These are phyloP conservation scores for Hyaloscypha hepaticicola DNA, from an alignment of 495 filamentous ascomycete species.

Conservation along the genomic window DNA sequence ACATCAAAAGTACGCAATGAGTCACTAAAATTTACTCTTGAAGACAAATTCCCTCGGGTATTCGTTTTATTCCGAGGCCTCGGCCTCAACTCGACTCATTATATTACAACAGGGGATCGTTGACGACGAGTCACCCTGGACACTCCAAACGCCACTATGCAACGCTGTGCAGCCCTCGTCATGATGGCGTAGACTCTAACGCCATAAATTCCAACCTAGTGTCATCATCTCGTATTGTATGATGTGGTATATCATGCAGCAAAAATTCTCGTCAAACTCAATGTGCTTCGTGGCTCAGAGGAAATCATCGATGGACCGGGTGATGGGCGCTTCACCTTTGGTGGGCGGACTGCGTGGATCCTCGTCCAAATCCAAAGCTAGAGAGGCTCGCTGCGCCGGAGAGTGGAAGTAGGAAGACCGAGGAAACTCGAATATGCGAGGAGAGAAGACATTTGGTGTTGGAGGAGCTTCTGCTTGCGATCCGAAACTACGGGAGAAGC, in stretches of 20 bases:
- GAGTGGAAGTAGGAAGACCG: slow-evolving; percentile 49
- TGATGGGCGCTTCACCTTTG: slow-evolving; percentile 64
- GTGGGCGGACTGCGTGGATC: slow-evolving; percentile 67
- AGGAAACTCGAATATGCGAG: slow-evolving; percentile 48
- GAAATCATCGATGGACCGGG: slow-evolving; percentile 61
- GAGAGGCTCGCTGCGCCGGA: slow-evolving; percentile 30
- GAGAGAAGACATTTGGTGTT: slow-evolving; percentile 42
- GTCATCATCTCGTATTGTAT: neutral
- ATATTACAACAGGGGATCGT: slow-evolving; percentile 20
- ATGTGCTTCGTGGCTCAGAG: slow-evolving; percentile 21
- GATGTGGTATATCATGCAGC: slow-evolving; percentile 7
- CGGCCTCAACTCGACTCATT: slow-evolving; percentile 18
- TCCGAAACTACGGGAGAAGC: slow-evolving; percentile 22
- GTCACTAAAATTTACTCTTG: neutral
- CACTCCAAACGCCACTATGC: slow-evolving; percentile 27
- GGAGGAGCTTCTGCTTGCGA: slow-evolving; percentile 18
- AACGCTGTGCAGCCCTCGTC: slow-evolving; percentile 16
- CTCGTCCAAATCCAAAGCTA: slow-evolving; percentile 30
- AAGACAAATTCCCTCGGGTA: slow-evolving; percentile 7
- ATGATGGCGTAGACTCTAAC: slow-evolving; percentile 17
- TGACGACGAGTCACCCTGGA: neutral
- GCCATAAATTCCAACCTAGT: slow-evolving; percentile 17
- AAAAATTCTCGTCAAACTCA: slow-evolving; percentile 11
- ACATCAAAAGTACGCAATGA: neutral
- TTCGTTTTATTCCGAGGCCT: slow-evolving; percentile 15